phyloP scores from a whole-genome alignment of 768 basidiomycete genomes.

The Russula sp. region DNA sequence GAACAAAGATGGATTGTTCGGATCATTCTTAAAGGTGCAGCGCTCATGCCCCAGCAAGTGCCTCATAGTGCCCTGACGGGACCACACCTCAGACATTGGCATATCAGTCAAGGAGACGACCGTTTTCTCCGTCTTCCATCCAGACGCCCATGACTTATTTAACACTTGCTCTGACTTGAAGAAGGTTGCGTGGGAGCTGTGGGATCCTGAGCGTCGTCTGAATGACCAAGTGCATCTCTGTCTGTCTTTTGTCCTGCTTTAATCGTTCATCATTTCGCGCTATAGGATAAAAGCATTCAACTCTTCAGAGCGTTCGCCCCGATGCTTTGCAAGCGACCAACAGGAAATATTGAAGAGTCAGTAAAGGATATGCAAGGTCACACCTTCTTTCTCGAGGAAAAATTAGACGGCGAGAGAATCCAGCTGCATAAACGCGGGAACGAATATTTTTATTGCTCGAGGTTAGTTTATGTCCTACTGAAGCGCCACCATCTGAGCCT shows the following conservation, averaged over 20 bases:
- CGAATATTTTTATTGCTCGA: constrained; percentile 89
- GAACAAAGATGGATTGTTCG: constrained; percentile 97
- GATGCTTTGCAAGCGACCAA: constrained; percentile 90
- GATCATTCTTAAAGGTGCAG: constrained; percentile 85
- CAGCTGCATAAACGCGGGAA: constrained; percentile 91
- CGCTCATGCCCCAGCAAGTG: not conserved
- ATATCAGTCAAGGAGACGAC: constrained; percentile 94
- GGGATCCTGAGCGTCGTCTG: constrained; percentile 64
- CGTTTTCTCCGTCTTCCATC: constrained; percentile 86
- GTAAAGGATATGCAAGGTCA: constrained; percentile 76
- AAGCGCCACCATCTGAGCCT: not conserved
- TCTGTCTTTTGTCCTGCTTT: not conserved
- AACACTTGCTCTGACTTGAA: constrained; percentile 97
- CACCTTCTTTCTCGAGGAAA: constrained; percentile 92
- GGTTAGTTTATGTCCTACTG: constrained; percentile 38
- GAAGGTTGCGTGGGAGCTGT: constrained; percentile 85
- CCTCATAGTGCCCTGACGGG: not conserved
- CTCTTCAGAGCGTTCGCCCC: constrained; percentile 86
- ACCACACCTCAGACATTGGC: constrained; percentile 60
- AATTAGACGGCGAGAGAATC: constrained; percentile 94
- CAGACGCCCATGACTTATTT: constrained; percentile 89
- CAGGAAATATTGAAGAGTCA: constrained; percentile 71
- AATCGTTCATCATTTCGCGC: not conserved
- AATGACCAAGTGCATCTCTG: constrained; percentile 45
- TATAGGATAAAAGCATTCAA: constrained; percentile 76